phyloP scores from a whole-genome alignment of 2,329 filamentous ascomycete genomes.

The Aspergillus piperis region DNA sequence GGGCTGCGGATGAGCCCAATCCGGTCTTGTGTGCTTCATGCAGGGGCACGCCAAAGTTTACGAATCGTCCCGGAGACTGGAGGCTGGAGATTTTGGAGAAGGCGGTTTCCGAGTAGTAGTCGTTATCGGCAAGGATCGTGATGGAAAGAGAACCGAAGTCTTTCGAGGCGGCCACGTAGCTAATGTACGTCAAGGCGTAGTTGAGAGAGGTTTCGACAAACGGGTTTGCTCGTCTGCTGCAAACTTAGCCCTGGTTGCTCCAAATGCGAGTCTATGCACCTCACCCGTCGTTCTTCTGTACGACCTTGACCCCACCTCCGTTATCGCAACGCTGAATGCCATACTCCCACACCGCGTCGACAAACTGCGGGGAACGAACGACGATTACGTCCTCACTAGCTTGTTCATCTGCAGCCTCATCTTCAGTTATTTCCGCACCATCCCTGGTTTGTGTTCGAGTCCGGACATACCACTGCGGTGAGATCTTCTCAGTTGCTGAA shows the following conservation, averaged over 20 bases:
- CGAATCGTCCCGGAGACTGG: slow-evolving; percentile 58
- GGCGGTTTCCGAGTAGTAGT: slow-evolving; percentile 84
- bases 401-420: slow-evolving; percentile 54
- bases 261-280: slow-evolving; percentile 3
- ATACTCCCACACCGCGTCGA: slow-evolving; percentile 84
- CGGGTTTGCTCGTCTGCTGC: slow-evolving; percentile 64
- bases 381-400: slow-evolving; percentile 70
- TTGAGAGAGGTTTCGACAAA: slow-evolving; percentile 91
- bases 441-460: slow-evolving; percentile 10
- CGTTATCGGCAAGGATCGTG: slow-evolving; percentile 89
- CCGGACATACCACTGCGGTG: slow-evolving; percentile 21
- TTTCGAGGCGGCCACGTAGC: slow-evolving; percentile 51
- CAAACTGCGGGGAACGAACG: slow-evolving; percentile 89
- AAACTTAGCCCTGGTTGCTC: slow-evolving; percentile 12
- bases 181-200: slow-evolving; percentile 82
- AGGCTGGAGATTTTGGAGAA: slow-evolving; percentile 37
- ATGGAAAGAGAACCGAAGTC: slow-evolving; percentile 69
- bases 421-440: not conserved
- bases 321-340: slow-evolving; percentile 69
- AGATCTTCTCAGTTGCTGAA: slow-evolving; percentile 54
- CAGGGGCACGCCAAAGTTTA: slow-evolving; percentile 74
- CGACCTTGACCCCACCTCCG: slow-evolving; percentile 77
- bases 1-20: slow-evolving; percentile 87
- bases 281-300: slow-evolving; percentile 57
- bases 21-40: slow-evolving; percentile 89